These are phyloP conservation scores for Pelargonium myrrhifolium DNA, from an alignment of 441 rosid genomes.

Conservation along the genomic window DNA sequence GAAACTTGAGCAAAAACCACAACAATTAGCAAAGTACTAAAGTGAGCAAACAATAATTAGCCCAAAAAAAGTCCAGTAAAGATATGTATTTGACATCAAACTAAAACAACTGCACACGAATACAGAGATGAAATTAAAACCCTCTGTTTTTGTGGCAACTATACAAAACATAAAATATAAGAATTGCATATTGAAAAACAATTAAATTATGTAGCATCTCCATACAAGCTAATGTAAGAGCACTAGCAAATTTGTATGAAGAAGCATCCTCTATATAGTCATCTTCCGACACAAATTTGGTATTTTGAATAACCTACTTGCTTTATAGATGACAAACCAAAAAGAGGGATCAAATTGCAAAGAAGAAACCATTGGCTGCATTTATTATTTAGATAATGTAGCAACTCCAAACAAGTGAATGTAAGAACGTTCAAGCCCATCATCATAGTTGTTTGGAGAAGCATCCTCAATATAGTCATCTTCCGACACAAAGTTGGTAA, in stretches of 20 bases:
- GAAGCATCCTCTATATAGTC: constrained; percentile 27
- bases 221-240: constrained; percentile 5
- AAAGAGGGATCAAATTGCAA: neutral
- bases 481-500: constrained; percentile 6
- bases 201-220: neutral
- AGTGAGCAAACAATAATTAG: no score
- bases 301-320: constrained; percentile 25
- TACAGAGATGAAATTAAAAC: no score
- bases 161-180: no score
- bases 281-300: constrained; percentile 48
- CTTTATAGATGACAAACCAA: constrained; percentile 35
- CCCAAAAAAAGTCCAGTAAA: no score
- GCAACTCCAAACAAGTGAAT: constrained; percentile 1
- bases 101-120: no score
- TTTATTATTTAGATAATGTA: neutral
- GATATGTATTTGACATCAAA: no score
- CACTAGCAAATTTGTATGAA: constrained; percentile 7
- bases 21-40: no score
- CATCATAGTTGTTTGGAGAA: neutral
- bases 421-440: neutral
- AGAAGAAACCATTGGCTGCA: neutral
- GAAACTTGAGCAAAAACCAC: no score
- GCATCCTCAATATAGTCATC: constrained; percentile 2
- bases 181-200: neutral
- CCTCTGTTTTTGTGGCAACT: no score